Evolutionary conservation across 345 rosid genomes (phyloP), one percentile per base, ranked within the genome.

Genomic region (Camelina laxa): DNA sequence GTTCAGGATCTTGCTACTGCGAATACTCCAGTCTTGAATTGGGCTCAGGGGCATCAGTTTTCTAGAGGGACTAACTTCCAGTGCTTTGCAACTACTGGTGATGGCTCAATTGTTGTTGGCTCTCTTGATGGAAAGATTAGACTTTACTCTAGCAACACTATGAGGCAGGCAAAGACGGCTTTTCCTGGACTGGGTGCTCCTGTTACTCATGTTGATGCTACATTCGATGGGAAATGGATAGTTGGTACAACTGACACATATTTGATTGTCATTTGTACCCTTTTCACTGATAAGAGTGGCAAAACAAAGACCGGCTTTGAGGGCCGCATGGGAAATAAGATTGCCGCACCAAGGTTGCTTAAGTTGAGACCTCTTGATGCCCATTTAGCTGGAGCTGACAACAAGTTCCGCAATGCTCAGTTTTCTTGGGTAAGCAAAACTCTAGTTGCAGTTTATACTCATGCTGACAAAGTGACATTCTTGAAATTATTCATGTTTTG

Each of bases 161-260:
- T 95, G 98, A 86, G 98, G 80, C 96, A 85, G 87, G 99, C 99
- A 24, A 95, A 89, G 77, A 95, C 98, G 15, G 98, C 97, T 72
- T 95, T 95, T 81, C 99, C 98, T 75, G 99, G 99, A 68, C 90
- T 95, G 38, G 99, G 99, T 21, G 90, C 98, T 3, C 94, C 98
- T 73, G 87, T 95, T 53, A 92, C 94, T 64, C 96, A 92, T 54
- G 98, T 95, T 66, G 99, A 95, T 82, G 97, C 91, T 72, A 95
- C 99, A 47, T 95, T 58, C 39, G 99, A 95, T 80, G 99, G 99
- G 72, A 95, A 89, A 82, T 95, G 98, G 99, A 92, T 95, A 63
- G 78, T 95, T 87, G 99, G 96, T 67, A 95, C 99, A 21, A 90
- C 96, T 51, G 98, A 95, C 72, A 86, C 97, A 27, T 95, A 92